phyloP scores from a whole-genome alignment of 768 basidiomycete genomes.

The Lentinula aciculospora region DNA sequence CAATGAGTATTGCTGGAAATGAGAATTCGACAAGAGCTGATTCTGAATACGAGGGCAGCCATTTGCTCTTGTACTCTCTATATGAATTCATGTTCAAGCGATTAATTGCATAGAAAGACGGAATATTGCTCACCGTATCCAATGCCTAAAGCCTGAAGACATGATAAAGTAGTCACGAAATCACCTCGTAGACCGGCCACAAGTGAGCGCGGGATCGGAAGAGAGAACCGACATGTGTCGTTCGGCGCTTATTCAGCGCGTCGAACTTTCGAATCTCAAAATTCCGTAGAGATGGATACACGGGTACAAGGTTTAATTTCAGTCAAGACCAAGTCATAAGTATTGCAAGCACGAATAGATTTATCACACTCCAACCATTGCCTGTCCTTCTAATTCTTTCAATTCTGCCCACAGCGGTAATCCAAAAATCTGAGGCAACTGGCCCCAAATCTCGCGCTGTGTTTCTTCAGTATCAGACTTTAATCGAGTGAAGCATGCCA shows the following conservation, averaged over 20 bases:
- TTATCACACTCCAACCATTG: slow-evolving; percentile 10
- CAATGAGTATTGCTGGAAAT: slow-evolving; percentile 60
- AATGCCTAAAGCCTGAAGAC: background rate
- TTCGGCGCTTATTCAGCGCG: background rate
- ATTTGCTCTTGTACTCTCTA: background rate
- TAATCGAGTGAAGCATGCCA: slow-evolving; percentile 15
- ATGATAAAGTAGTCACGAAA: background rate
- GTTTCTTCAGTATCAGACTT: slow-evolving; percentile 14
- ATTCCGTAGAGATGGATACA: too few relatives aligned
- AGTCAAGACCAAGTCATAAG: too few relatives aligned
- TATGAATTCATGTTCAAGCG: too few relatives aligned
- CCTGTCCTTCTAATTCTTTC: slow-evolving; percentile 15
- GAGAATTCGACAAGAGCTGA: slow-evolving; percentile 19
- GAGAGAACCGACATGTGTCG: background rate
- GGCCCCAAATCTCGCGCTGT: slow-evolving; percentile 24
- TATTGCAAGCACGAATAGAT: too few relatives aligned
- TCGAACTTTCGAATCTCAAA: too few relatives aligned
- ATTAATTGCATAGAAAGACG: too few relatives aligned
- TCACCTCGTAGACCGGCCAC: background rate
- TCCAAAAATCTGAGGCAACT: slow-evolving; percentile 24
- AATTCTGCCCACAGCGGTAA: slow-evolving; percentile 23
- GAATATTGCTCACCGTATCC: background rate
- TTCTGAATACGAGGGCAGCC: background rate
- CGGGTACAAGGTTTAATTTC: too few relatives aligned
- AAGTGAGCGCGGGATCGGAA: background rate